phyloP scores from a whole-genome alignment of 495 filamentous ascomycete species.

The Penicillium dipodomyicola region DNA sequence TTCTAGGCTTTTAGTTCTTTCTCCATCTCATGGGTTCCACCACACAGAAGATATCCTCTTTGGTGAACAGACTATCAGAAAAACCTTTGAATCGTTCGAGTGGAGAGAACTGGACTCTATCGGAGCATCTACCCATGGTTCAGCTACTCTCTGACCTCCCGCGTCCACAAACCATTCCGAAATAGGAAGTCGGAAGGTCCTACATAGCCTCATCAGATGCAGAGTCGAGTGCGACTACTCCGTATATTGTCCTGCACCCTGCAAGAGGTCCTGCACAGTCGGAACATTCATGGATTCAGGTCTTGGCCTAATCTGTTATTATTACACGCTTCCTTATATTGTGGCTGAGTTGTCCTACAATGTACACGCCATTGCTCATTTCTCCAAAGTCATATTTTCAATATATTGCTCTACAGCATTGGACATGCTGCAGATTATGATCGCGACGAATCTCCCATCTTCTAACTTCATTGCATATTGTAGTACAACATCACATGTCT shows the following conservation, averaged over 20 bases:
- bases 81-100: not conserved
- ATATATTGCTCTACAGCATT: slow-evolving; percentile 1
- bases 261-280: slow-evolving; percentile 27
- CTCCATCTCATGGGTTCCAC: not conserved
- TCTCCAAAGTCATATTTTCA: not conserved
- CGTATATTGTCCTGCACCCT: slow-evolving; percentile 25
- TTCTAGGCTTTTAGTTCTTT: slow-evolving; percentile 8
- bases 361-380: not conserved
- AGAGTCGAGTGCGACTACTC: slow-evolving; percentile 1
- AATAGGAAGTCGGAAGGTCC: not conserved
- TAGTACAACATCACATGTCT: not conserved
- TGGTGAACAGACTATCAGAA: too few relatives aligned
- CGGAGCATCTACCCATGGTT: slow-evolving; percentile 2
- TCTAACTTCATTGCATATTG: not conserved
- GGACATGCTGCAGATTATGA: not conserved
- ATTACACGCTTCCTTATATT: not conserved
- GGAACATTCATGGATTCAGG: slow-evolving; percentile 18
- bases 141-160: not conserved
- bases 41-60: slow-evolving; percentile 5
- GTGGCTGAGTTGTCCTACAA: slow-evolving; percentile 6
- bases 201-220: not conserved
- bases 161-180: not conserved
- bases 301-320: not conserved
- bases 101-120: not conserved
- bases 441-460: not conserved